A percentile compares a stretch with the other conserved stretches of the same genome.
Conservation (phyloP, 805 yeast species). For the Scheffersomyces coipomensis region DNA sequence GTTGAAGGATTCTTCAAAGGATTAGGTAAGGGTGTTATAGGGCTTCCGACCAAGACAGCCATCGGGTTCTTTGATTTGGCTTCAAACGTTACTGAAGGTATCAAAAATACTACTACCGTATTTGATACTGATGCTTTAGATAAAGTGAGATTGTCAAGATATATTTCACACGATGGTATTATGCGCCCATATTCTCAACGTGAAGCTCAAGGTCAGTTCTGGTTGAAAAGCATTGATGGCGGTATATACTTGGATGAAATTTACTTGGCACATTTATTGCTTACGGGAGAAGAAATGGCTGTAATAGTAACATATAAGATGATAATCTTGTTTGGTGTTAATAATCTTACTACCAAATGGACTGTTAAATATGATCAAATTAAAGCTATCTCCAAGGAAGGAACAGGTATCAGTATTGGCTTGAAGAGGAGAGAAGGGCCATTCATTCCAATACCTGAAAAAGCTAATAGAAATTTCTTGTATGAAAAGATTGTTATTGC, state of each 20-base stretch:
- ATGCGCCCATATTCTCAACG: conserved; percentile 74
- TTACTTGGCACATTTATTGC: conserved; percentile 81
- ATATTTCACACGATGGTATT: conserved; percentile 65
- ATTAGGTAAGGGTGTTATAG: conserved; percentile 90
- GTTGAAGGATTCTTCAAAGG: conserved; percentile 92
- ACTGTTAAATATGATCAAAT: conserved; percentile 61
- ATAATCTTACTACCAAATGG: conserved; percentile 68
- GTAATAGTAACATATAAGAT: conserved; percentile 72
- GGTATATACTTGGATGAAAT: conserved; percentile 71
- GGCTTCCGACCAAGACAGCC: conserved; percentile 94
- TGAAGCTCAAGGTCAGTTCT: conserved; percentile 91
- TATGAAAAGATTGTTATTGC: conserved; percentile 77
- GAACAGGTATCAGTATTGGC: conserved; percentile 72
- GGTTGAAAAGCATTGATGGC: conserved; percentile 83
- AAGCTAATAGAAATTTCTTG: conserved; percentile 58
- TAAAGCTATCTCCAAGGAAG: conserved; percentile 70
- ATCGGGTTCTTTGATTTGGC: conserved; percentile 94
- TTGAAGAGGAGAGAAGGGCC: conserved; percentile 50
- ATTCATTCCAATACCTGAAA: conserved; percentile 79
- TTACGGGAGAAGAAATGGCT: conserved; percentile 77
- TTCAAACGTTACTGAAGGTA: conserved; percentile 89
- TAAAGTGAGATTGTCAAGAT: conserved; percentile 81
- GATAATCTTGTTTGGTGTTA: conserved; percentile 66
- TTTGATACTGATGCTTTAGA: conserved; percentile 77
- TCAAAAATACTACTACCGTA: conserved; percentile 86